Evolutionary conservation across 2,329 filamentous ascomycete species (phyloP), one percentile per base, ranked within the genome.

Genomic region (Lachnellula hyalina): DNA sequence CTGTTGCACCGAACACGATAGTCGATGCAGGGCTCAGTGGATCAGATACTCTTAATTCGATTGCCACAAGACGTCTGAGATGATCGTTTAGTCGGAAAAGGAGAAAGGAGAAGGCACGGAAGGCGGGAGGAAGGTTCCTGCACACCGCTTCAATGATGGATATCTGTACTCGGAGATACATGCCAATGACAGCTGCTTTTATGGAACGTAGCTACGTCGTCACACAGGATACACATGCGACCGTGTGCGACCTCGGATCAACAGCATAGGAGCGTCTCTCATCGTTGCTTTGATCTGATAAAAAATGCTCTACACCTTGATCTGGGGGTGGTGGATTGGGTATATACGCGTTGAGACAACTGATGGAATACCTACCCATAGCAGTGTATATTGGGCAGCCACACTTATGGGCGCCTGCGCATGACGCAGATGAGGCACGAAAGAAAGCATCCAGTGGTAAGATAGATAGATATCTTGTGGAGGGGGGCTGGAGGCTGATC

Each of bases 81-180:
- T 17, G 38, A 47, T 53, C 47, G 25, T 47, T 15, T 53, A 41
- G 47, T 53, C 25, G 47, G 40, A 52, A 44, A 32, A 21, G 44
- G 49, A 52, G 47, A 32, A 21, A 25, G 46, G 25, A 41, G 56
- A 45, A 57, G 49, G 60, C 55, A 28, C 58, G 47, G 41, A 44
- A 23, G 19, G 38, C 17, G 45, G 49, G 54, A 52, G 52, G 56
- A 35, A 54, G 28, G 40, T 38, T 34, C 42, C 35, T 47, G 23
- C 55, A 58, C 61, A 63, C 61, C 61, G 61, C 61, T 61, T 49
- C 46, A 59, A 61, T 36, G 19, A 28, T 21, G 28, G 40, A 54
- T 38, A 17, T n/a, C 49, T 57, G 42, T 38, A 52, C 52, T 49
- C 42, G 48, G 52, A 40, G 42, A 40, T 19, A 58, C 23, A 53